Base-by-base conservation (phyloP, 2,329 filamentous ascomycete genomes). In the Fusarium sp. region DNA sequence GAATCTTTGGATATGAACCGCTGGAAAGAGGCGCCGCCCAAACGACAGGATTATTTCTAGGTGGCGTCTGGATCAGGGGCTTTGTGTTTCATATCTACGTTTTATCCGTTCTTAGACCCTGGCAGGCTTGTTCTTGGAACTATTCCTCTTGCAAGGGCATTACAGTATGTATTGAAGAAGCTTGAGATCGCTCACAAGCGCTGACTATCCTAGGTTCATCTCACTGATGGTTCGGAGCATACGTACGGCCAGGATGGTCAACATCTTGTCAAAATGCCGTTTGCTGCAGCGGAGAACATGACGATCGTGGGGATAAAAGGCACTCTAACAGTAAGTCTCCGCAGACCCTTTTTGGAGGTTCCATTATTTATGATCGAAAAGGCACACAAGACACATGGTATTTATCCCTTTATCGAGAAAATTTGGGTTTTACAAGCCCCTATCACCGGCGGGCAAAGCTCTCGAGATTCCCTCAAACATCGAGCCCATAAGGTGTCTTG, bases 221-320 rank as follows among this genome's bases (percentile, higher is more conserved):
- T 50, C 11, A 33, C 30, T 2, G n/a, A 50, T 50, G 30, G 30
- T 3, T 50, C 47, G 1, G n/a, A 50, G 47, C 16, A 33, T 15
- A 19, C 11, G 0, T 50, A 23, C 23, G n/a, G 47, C 2, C 47
- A 50, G 1, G 11, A 19, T 1, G 47, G 0, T 15, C 0, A 2
- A 16, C 21, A 33, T 5, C 4, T 50, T 10, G 0, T 23, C 1
- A 23, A 4, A 33, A 2, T 50, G 16, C n/a, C 47, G 8, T 50
- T 50, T 2, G 11, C 30, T 19, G 16, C 2, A 0, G n/a, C 47
- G 0, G 9, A 61, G 1, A 11, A 21, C 0, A 56, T 56, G 28
- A 16, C 7, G 0, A 56, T 56, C 0, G 2, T 40, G 1, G 52
- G 52, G 0, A 28, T 40, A 0, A 21, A 9, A 4, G 52, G 52